Evolutionary conservation across 2,329 filamentous ascomycete genomes (phyloP).

Genomic region (Zymoseptoria crescenta): DNA sequence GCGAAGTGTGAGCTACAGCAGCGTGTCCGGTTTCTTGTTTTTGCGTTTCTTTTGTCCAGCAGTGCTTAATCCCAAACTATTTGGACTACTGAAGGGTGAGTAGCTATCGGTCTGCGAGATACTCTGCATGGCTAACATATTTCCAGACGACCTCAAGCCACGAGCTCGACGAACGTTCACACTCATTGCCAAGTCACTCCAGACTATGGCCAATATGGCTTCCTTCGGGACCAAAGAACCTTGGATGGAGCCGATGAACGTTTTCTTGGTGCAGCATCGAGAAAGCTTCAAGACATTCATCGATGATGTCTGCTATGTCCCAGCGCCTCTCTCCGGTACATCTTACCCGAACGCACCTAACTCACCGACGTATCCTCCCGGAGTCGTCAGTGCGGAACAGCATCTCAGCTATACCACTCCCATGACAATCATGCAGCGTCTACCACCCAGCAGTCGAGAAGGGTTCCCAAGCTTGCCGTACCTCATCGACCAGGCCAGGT

Average conservation of each 20-base stretch:
- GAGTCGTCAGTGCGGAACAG: slow-evolving; percentile 25
- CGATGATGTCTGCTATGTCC: slow-evolving; percentile 76
- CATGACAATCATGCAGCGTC: slow-evolving; percentile 74
- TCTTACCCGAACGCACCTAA: slow-evolving; percentile 32
- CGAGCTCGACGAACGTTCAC: slow-evolving; percentile 82
- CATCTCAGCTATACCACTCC: slow-evolving; percentile 68
- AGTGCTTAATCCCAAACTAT: slow-evolving; percentile 91
- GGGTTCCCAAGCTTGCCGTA: slow-evolving; percentile 91
- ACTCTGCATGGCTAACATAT: slow-evolving; percentile 7
- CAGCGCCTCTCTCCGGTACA: slow-evolving; percentile 53
- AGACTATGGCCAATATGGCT: slow-evolving; percentile 83
- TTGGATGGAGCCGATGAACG: slow-evolving; percentile 99
- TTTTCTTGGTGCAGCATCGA: slow-evolving; percentile 67
- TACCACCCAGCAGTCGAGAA: slow-evolving; percentile 74
- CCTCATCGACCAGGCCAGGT: slow-evolving; percentile 79
- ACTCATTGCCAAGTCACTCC: slow-evolving; percentile 83
- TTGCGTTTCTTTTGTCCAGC: slow-evolving; percentile 92
- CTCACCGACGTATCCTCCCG: slow-evolving; percentile 21
- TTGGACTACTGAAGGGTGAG: slow-evolving; percentile 68
- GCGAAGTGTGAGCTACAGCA: slow-evolving; percentile 82
- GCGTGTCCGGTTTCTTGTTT: slow-evolving; percentile 90
- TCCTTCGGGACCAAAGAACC: slow-evolving; percentile 89
- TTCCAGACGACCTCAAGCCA: slow-evolving; percentile 69
- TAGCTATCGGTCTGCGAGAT: not conserved
- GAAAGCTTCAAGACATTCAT: slow-evolving; percentile 79